Base-by-base conservation (phyloP, 768 basidiomycete species). In the Phanerochaete sordida region DNA sequence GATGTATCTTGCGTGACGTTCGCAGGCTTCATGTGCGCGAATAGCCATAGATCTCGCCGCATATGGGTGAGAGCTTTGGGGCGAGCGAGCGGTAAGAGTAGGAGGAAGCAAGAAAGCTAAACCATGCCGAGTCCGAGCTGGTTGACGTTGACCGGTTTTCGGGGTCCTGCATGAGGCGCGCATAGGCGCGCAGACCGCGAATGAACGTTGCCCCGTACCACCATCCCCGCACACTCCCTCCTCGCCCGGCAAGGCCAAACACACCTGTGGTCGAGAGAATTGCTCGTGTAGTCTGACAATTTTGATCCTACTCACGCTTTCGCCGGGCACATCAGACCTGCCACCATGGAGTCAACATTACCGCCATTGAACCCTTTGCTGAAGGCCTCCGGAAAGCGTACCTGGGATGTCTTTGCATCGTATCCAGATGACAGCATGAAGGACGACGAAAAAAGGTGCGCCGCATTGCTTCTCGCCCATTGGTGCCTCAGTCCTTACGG, bases 371-470 rank as follows among this genome's bases (percentile, higher is more conserved):
- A 88, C 52, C 80, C 85, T 8, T 72, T 93, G 30, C 79, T 89
- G 46, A 81, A 79, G 65, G 74, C 73, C 58, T 84, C 81, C 62
- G 85, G 86, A n/a, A 89, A 87, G 74, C 81, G 87, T 24, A 91
- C 91, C 1, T 80, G 84, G 57, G 84, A 81, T 64, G 76, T 91
- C 47, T 93, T 92, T 71, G 81, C 84, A 1, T 76, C 85, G 21
- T 84, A 80, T 67, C 78, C 84, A 2, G 87, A 87, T 53, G 87
- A 88, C 54, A 70, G 75, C 7, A 63, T 81, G 21, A 72, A 73
- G 59, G 90, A 90, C 33, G 90, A 92, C 39, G 88, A 91, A 67
- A 82, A 82, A 57, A 90, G 87, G 91, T 86, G 45, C 33, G 78
- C 65, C 19, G 9, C 3, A 0, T 24, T 3, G 12, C n/a, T n/a